These are phyloP conservation scores for Voacanga thouarsii DNA, from an alignment of 257 asterid genomes.

Conservation along the genomic window DNA sequence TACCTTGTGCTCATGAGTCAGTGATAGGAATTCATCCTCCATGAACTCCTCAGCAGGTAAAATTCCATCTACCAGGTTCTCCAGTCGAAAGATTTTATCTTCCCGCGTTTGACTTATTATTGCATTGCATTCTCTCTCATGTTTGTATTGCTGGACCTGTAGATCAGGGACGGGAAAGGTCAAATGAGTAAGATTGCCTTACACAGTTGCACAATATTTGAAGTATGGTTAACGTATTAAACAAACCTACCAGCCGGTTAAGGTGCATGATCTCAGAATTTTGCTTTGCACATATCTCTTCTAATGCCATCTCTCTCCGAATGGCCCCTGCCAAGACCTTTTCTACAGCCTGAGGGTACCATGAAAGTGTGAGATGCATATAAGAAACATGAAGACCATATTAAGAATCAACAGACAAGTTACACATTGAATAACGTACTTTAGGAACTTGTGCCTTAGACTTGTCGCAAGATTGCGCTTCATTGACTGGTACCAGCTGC, in stretches of 20 bases:
- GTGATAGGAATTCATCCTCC: conserved; percentile 74
- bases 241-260: conserved; percentile 70
- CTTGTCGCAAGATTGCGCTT: conserved; percentile 41
- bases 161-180: conserved; percentile 18
- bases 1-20: conserved; percentile 82
- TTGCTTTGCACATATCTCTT: conserved; percentile 79
- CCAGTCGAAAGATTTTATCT: conserved; percentile 91
- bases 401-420: conserved; percentile 19
- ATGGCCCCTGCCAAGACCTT: conserved; percentile 96
- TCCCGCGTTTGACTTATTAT: conserved; percentile 86
- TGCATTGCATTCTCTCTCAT: conserved; percentile 93
- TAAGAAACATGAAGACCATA: conserved; percentile 21
- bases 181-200: conserved; percentile 13
- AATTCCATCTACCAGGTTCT: conserved; percentile 94
- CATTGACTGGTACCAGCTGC: conserved; percentile 83
- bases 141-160: conserved; percentile 96
- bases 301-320: conserved; percentile 98
- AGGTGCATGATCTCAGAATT: conserved; percentile 81
- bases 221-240: neutral
- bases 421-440: conserved; percentile 44
- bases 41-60: conserved; percentile 79
- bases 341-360: conserved; percentile 75
- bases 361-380: conserved; percentile 21
- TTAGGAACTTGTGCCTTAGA: conserved; percentile 71
- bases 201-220: neutral